These are phyloP conservation scores for Amanita phalloides DNA, from an alignment of 768 basidiomycete species.

Conservation along the genomic window DNA sequence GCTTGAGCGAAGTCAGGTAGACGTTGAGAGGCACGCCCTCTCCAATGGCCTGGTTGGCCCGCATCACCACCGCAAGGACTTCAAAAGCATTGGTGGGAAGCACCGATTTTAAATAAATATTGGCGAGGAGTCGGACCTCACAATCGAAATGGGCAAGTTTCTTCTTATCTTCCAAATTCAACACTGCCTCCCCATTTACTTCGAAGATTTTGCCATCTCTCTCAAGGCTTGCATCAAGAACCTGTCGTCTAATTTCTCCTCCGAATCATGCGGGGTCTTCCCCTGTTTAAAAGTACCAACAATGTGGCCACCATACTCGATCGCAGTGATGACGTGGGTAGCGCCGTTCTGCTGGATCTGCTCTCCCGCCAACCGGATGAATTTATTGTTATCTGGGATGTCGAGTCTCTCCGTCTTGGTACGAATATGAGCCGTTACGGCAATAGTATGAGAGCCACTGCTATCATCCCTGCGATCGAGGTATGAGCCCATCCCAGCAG, in stretches of 20 bases:
- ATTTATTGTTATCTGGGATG: not conserved
- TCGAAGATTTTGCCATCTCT: constrained; percentile 6
- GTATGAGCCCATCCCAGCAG: constrained; percentile 6
- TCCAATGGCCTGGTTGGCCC: constrained; percentile 5
- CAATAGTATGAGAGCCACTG: constrained; percentile 5
- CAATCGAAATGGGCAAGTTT: not conserved
- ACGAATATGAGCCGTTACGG: constrained; percentile 3
- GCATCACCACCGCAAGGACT: constrained; percentile 8
- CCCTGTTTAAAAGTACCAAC: constrained; percentile 8
- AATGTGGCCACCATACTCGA: constrained; percentile 9
- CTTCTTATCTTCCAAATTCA: not conserved
- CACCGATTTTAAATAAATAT: not conserved
- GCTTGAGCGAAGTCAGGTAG: constrained; percentile 7
- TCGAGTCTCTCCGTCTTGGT: constrained; percentile 5
- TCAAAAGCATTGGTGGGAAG: constrained; percentile 8
- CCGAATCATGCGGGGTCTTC: not conserved
- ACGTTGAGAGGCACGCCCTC: constrained; percentile 10
- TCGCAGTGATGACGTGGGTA: constrained; percentile 11
- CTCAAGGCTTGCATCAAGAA: not conserved
- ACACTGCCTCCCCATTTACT: constrained; percentile 4
- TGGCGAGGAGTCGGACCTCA: not conserved
- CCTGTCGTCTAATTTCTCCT: not conserved
- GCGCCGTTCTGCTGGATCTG: constrained; percentile 4
- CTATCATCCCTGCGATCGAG: constrained; percentile 6
- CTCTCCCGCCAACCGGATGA: not conserved